Evolutionary conservation across 208 protist genomes (phyloP), one percentile per base, ranked within the genome.

Genomic region (Wallacemonas collosoma): DNA sequence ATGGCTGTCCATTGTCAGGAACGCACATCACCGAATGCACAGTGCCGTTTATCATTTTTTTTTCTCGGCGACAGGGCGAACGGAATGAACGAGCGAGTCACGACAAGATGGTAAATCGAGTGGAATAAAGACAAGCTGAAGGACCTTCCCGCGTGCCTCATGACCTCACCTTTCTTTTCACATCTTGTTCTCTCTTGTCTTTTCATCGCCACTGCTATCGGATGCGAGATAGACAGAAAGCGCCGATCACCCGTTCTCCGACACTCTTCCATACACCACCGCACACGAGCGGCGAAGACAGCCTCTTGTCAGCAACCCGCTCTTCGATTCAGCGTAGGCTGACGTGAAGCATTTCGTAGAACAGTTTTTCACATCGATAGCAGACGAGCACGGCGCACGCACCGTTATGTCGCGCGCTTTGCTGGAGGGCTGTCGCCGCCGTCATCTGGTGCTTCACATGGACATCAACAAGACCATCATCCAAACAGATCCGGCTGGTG

Each of bases 401-500:
- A 12, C 12, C 45, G 45, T 50, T 12, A 96, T 92, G 88, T 90
- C 83, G 1, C 76, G 81, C 2, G 54, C 69, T 6, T 78, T 91
- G 72, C 76, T 93, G 8, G 80, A 89, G 40, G n/a, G 51, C 8
- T 92, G 85, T 69, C 72, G 77, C 2, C 79, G 71, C 61, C 84
- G 83, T 53, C 92, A 88, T 57, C 74, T 97, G 12, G 79, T 97
- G 3, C 80, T 97, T 12, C 90, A 97, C 72, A 91, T 97, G 85
- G 93, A 97, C 60, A 92, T 97, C 53, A 97, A 97, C 77, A 91
- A 88, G 58, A 97, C 93, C 14, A 95, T 97, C 64, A 93, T 97
- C 58, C 89, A 94, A 76, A 60, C 91, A 1, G 93, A 97, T 72
- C 73, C 76, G 39, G 86, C 93, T 7, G 93, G 90, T 11, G 89